phyloP scores from a whole-genome alignment of 805 yeast species.

The Wickerhamomyces alni region DNA sequence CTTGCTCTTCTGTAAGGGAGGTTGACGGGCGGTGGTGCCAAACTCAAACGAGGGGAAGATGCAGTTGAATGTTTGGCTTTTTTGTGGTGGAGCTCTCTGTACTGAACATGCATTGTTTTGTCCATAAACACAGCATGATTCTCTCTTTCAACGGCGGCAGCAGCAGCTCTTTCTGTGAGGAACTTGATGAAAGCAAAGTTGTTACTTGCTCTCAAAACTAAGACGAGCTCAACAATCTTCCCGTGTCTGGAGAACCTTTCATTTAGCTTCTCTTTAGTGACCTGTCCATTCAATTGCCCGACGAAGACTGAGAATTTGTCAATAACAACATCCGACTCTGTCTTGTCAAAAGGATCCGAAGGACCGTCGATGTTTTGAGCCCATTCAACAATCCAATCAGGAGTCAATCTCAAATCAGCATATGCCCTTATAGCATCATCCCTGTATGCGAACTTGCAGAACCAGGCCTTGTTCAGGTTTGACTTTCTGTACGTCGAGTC shows the following conservation, averaged over 20 bases:
- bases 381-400: slow-evolving; percentile 69
- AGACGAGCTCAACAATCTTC: slow-evolving; percentile 45
- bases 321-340: slow-evolving; percentile 36
- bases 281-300: slow-evolving; percentile 58
- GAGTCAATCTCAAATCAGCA: slow-evolving; percentile 55
- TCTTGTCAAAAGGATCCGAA: slow-evolving; percentile 17
- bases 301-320: slow-evolving; percentile 74
- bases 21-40: slow-evolving; percentile 83
- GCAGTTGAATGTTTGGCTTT: slow-evolving; percentile 15
- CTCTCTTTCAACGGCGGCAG: slow-evolving; percentile 79
- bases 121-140: slow-evolving; percentile 72
- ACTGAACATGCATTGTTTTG: slow-evolving; percentile 81
- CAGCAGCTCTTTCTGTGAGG: slow-evolving; percentile 65
- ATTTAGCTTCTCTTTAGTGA: slow-evolving; percentile 47
- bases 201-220: slow-evolving; percentile 44
- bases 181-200: slow-evolving; percentile 72
- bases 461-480: slow-evolving; percentile 49
- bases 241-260: slow-evolving; percentile 69
- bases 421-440: slow-evolving; percentile 87
- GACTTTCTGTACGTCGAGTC: slow-evolving; percentile 26
- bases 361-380: slow-evolving; percentile 72
- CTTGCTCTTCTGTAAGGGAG: slow-evolving; percentile 39
- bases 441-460: slow-evolving; percentile 69
- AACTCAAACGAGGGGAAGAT: slow-evolving; percentile 35
- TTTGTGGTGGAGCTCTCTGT: slow-evolving; percentile 49